Evolutionary conservation across 108 stramenopile species (phyloP).

Genomic region (Cyclostephanos invisitatus): DNA sequence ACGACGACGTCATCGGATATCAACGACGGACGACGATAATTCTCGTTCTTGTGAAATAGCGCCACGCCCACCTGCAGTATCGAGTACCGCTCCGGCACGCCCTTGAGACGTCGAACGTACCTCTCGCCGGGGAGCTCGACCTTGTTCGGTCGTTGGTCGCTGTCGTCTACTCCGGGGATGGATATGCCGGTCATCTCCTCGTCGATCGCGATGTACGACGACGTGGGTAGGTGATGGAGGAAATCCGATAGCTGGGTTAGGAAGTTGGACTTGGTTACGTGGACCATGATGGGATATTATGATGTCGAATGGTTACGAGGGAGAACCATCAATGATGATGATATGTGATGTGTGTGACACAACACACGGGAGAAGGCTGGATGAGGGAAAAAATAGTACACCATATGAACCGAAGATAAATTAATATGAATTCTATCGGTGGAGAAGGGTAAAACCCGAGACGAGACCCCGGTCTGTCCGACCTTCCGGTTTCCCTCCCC

Average conservation of each 20-base stretch:
- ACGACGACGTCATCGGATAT: neutral
- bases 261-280: conserved; percentile 65
- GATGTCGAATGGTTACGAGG: neutral
- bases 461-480: no score
- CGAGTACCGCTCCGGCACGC: conserved; percentile 67
- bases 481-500: neutral
- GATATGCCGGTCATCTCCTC: conserved; percentile 87
- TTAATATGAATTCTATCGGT: no score
- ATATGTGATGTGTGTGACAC: neutral
- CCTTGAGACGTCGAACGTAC: conserved; percentile 53
- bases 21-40: conserved; percentile 13
- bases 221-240: conserved; percentile 61
- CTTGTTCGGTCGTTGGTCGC: conserved; percentile 46
- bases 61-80: conserved; percentile 80
- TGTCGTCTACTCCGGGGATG: conserved; percentile 23
- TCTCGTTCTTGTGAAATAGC: conserved; percentile 66
- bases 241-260: conserved; percentile 57
- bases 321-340: neutral
- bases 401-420: no score
- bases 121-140: conserved; percentile 60
- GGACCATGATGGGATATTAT: conserved; percentile 42
- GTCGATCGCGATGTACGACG: conserved; percentile 76
- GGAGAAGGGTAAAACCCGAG: no score
- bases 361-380: no score
- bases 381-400: no score